These are phyloP conservation scores for Zoysia japonica DNA, from an alignment of 176 grass and related monocot genomes.

Conservation along the genomic window DNA sequence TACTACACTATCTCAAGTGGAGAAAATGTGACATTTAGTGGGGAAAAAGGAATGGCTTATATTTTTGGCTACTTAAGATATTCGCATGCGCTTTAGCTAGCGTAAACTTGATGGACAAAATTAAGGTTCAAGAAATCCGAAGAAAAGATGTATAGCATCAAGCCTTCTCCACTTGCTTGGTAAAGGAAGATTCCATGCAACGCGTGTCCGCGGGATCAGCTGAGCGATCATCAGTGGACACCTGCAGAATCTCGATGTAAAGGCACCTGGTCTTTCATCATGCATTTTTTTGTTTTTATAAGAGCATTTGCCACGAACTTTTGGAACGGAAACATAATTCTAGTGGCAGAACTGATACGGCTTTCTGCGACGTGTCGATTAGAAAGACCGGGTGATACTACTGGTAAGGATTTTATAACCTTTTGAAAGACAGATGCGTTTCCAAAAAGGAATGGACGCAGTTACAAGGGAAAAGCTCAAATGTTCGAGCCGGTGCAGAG, in stretches of 20 bases:
- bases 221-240: not conserved
- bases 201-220: not conserved
- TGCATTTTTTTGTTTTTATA: not conserved
- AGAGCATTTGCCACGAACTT: not conserved
- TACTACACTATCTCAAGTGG: not conserved
- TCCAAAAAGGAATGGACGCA: constrained; percentile 15
- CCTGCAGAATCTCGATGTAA: constrained; percentile 5
- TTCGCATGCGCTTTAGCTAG: too few relatives aligned
- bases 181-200: not conserved
- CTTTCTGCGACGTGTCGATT: constrained; percentile 15
- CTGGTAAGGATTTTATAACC: not conserved
- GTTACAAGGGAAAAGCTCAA: constrained; percentile 1
- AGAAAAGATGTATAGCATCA: too few relatives aligned
- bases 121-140: too few relatives aligned
- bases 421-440: not conserved
- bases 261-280: not conserved
- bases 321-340: not conserved
- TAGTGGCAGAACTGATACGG: not conserved
- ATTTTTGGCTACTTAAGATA: too few relatives aligned
- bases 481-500: not conserved
- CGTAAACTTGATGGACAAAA: too few relatives aligned
- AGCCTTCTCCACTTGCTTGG: not conserved
- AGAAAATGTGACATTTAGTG: too few relatives aligned
- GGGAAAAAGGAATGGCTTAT: too few relatives aligned
- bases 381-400: not conserved